phyloP scores from a whole-genome alignment of 2,329 filamentous ascomycete genomes.

The Clarireedia homoeocarpa region DNA sequence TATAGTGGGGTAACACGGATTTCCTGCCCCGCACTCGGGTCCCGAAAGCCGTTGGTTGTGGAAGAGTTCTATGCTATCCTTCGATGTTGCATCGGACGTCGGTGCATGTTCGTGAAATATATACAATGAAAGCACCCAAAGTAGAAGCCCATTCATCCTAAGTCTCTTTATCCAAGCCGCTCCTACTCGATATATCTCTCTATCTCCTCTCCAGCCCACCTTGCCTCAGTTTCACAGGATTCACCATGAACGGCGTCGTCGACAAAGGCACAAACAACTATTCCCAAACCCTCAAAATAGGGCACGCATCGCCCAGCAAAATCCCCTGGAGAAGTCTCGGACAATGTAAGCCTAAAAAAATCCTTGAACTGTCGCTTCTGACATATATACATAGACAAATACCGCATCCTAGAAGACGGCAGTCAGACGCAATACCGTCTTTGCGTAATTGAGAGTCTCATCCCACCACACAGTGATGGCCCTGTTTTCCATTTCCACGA shows the following conservation, averaged over 20 bases:
- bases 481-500: not conserved
- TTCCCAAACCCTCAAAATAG: not conserved
- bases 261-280: not conserved
- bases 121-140: no score
- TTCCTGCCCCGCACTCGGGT: not conserved
- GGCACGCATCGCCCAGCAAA: not conserved
- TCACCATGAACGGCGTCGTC: not conserved
- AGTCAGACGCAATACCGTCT: not conserved
- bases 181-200: no score
- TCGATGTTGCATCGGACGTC: not conserved
- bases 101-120: no score
- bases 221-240: not conserved
- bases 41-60: not conserved
- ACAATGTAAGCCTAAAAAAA: not conserved
- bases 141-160: no score
- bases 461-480: not conserved
- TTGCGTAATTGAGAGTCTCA: not conserved
- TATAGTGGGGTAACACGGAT: not conserved
- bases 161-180: no score
- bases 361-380: not conserved
- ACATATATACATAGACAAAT: not conserved
- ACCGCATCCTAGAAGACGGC: not conserved
- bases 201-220: not conserved
- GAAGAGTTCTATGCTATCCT: not conserved
- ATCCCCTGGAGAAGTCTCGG: not conserved